These are phyloP conservation scores for Candida neerlandica DNA, from an alignment of 1,139 yeast genomes.

Conservation along the genomic window DNA sequence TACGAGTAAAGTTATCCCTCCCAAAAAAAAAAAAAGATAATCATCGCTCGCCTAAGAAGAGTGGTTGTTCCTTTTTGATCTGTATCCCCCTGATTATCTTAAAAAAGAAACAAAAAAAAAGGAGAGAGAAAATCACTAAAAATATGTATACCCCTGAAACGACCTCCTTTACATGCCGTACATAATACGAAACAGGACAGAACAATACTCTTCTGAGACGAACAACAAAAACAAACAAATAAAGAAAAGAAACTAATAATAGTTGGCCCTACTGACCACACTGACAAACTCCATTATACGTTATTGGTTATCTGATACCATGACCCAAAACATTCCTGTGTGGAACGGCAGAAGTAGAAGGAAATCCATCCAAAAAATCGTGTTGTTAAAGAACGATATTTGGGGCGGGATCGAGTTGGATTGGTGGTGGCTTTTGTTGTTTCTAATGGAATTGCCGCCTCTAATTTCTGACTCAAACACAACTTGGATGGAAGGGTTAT, in stretches of 20 bases:
- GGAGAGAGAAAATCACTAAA: neutral
- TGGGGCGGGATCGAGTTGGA: neutral
- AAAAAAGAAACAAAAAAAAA: no score
- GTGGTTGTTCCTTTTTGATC: no score
- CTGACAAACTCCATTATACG: no score
- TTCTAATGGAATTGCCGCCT: neutral
- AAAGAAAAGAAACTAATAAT: neutral
- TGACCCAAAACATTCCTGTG: neutral
- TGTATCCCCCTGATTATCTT: no score
- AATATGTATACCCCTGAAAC: neutral
- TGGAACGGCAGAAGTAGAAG: neutral
- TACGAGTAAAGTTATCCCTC: no score
- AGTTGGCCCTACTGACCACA: no score
- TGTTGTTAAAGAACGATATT: neutral
- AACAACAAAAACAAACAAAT: neutral
- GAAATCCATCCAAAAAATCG: neutral
- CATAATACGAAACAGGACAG: neutral
- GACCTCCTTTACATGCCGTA: neutral
- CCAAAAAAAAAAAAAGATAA: no score
- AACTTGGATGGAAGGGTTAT: neutral
- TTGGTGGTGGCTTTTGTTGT: neutral
- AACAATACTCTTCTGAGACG: neutral
- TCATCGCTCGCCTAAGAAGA: no score
- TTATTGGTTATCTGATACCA: neutral
- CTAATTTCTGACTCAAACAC: neutral